A percentile compares a stretch with the other conserved stretches of the same genome.
phyloP scores from a whole-genome alignment of 441 rosid species.

The Arabidopsis hybrid region DNA sequence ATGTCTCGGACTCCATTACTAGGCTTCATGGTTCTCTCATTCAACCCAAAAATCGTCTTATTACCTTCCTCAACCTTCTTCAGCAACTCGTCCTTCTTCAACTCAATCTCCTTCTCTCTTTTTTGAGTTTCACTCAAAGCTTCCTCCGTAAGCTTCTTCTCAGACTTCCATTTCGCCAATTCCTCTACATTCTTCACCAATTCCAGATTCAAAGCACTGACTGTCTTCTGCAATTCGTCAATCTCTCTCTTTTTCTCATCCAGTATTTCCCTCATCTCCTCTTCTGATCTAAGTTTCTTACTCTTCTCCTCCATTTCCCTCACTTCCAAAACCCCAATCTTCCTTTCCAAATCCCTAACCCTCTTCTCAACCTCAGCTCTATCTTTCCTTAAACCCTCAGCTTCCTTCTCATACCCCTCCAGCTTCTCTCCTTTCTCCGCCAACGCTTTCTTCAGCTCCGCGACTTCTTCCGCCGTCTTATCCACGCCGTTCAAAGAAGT shows the following conservation, averaged over 20 bases:
- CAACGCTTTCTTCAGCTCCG: constrained; percentile 51
- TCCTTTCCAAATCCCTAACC: constrained; percentile 73
- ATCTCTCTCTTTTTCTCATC: constrained; percentile 63
- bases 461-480: constrained; percentile 54
- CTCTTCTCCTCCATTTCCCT: constrained; percentile 69
- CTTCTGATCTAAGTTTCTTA: constrained; percentile 61
- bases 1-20: constrained; percentile 48
- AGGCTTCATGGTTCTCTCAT: constrained; percentile 48
- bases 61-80: constrained; percentile 54
- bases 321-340: constrained; percentile 59
- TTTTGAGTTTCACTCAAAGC: constrained; percentile 47
- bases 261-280: constrained; percentile 59
- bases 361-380: constrained; percentile 63
- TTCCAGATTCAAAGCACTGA: constrained; percentile 52
- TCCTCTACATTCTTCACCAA: constrained; percentile 44
- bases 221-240: constrained; percentile 48
- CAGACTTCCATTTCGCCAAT: constrained; percentile 46
- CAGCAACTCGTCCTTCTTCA: constrained; percentile 49
- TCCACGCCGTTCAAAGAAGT: constrained; percentile 54
- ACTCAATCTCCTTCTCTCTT: constrained; percentile 51
- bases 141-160: constrained; percentile 45
- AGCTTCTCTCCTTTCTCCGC: constrained; percentile 56
- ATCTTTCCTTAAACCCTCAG: constrained; percentile 60
- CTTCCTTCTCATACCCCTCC: constrained; percentile 54
- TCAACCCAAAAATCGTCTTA: constrained; percentile 46